Evolutionary conservation across 345 rosid genomes (phyloP).

Genomic region (Camelina sativa): DNA sequence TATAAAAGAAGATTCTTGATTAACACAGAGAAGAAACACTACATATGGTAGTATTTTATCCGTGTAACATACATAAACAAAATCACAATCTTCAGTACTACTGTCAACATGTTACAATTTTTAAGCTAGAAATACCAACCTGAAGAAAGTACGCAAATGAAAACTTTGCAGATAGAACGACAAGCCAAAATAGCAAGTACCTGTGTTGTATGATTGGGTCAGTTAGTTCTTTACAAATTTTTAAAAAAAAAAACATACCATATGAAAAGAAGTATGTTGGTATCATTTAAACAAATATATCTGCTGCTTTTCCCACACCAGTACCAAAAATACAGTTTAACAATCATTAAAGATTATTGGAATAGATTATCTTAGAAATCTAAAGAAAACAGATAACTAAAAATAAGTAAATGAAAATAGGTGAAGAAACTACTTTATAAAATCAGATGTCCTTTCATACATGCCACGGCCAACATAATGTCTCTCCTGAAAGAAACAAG

Average conservation of each 20-base stretch:
- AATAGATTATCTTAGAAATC: conserved; percentile 28
- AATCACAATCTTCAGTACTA: conserved; percentile 24
- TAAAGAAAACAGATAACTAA: conserved; percentile 22
- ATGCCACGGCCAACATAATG: conserved; percentile 96
- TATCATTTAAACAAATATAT: conserved; percentile 32
- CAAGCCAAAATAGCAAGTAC: conserved; percentile 92
- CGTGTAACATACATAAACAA: not conserved
- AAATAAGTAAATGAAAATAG: conserved; percentile 2
- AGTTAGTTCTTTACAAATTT: conserved; percentile 17
- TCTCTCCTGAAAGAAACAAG: conserved; percentile 65
- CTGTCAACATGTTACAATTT: conserved; percentile 15
- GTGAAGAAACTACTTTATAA: conserved; percentile 63
- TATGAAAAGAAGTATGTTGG: not conserved
- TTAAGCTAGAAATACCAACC: conserved; percentile 53
- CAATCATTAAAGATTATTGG: conserved; percentile 7
- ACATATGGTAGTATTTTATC: conserved; percentile 23
- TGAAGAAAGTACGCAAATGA: conserved; percentile 90
- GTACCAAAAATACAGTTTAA: conserved; percentile 23
- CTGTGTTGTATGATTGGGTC: conserved; percentile 51
- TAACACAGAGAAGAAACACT: conserved; percentile 8
- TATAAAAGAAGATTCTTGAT: conserved; percentile 5
- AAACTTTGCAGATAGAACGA: conserved; percentile 77
- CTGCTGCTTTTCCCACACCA: conserved; percentile 25
- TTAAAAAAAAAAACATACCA: conserved; percentile 3
- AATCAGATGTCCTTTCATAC: conserved; percentile 92